Conservation (phyloP, 768 basidiomycete species). For the Termitomyces sp. region DNA sequence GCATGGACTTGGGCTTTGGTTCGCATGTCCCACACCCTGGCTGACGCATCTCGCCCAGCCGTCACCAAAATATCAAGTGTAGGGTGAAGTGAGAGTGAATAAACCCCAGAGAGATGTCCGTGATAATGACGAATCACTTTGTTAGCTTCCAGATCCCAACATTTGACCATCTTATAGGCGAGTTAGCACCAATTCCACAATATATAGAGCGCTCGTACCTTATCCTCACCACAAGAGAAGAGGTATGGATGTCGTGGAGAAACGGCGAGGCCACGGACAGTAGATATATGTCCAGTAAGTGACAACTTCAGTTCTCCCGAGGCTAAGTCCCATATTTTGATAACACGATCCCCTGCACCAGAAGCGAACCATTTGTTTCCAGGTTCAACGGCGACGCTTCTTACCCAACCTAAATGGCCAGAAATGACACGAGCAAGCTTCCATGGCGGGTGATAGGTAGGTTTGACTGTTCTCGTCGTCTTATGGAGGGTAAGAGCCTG, state of each 20-base stretch:
- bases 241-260: constrained; percentile 92
- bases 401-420: constrained; percentile 97
- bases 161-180: constrained; percentile 88
- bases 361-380: constrained; percentile 99
- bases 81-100: constrained; percentile 86
- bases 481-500: constrained; percentile 90
- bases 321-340: constrained; percentile 99
- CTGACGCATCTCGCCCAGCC: constrained; percentile 92
- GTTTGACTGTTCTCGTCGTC: constrained; percentile 90
- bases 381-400: constrained; percentile 93
- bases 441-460: constrained; percentile 94
- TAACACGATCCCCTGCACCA: constrained; percentile 95
- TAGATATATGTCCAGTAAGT: constrained; percentile 95
- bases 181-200: background rate
- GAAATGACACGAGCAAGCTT: constrained; percentile 95
- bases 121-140: constrained; percentile 99
- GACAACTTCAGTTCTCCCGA: constrained; percentile 97
- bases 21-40: constrained; percentile 99
- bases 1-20: constrained; percentile 95
- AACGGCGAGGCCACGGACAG: constrained; percentile 91
- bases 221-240: constrained; percentile 97
- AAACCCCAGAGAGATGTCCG: constrained; percentile 97
- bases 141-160: constrained; percentile 98
- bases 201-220: constrained; percentile 42
- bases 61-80: constrained; percentile 96